These are phyloP conservation scores for Boletus bicolor DNA, from an alignment of 768 basidiomycete species.

Conservation along the genomic window DNA sequence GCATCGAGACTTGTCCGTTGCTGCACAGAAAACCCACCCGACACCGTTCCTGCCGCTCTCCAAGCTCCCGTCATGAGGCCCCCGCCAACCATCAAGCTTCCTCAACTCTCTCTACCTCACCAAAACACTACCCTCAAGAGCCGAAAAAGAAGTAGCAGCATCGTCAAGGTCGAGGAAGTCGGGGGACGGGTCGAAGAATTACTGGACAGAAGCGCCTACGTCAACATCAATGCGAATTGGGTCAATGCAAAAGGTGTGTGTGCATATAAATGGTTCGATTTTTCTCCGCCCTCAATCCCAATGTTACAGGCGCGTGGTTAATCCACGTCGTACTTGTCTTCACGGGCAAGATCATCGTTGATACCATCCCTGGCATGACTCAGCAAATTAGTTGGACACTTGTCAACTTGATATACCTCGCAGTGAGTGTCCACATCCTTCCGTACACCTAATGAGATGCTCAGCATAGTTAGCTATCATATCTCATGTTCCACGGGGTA, in stretches of 20 bases:
- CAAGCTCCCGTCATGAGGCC: constrained; percentile 41
- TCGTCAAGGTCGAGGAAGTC: constrained; percentile 84
- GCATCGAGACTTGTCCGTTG: not conserved
- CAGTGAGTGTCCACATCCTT: constrained; percentile 48
- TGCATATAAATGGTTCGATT: constrained; percentile 4
- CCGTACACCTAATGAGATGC: not conserved
- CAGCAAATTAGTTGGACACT: constrained; percentile 95
- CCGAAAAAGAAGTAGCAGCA: constrained; percentile 63
- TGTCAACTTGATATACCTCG: constrained; percentile 86
- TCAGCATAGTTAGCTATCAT: constrained; percentile 64
- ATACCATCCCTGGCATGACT: constrained; percentile 91
- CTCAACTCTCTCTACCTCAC: constrained; percentile 38
- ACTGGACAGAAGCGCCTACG: constrained; percentile 75
- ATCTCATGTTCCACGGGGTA: constrained; percentile 98
- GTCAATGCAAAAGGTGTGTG: constrained; percentile 83
- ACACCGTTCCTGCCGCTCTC: not conserved
- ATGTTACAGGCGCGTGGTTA: constrained; percentile 85
- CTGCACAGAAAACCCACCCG: not conserved
- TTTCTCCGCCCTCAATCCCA: constrained; percentile 1
- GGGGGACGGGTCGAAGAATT: constrained; percentile 71
- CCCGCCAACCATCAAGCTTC: constrained; percentile 54
- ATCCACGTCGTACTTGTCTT: constrained; percentile 95
- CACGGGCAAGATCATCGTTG: constrained; percentile 86
- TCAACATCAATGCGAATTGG: constrained; percentile 89
- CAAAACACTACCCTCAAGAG: constrained; percentile 35